These are phyloP conservation scores for Cucumis sativus DNA, from an alignment of 306 rosid genomes.

Conservation along the genomic window DNA sequence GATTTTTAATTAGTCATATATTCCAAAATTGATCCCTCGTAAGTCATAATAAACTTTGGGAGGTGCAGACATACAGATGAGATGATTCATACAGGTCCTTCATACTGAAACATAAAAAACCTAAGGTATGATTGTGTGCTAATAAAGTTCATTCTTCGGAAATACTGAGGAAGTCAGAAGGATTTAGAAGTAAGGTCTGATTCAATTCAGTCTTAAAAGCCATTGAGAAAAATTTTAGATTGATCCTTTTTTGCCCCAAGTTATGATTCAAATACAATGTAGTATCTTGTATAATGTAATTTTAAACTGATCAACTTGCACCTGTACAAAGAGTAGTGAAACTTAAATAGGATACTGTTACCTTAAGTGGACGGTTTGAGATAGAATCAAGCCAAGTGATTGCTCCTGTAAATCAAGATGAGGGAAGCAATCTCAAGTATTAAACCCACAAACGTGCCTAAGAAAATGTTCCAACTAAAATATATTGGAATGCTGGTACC, in stretches of 20 bases:
- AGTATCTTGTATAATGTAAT: too few relatives aligned
- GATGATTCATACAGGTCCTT: background rate
- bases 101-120: background rate
- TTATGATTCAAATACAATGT: background rate
- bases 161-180: background rate
- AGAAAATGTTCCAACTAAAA: conserved; percentile 4
- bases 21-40: background rate
- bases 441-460: conserved; percentile 12
- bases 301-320: background rate
- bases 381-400: conserved; percentile 91
- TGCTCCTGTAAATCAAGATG: conserved; percentile 39
- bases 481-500: conserved; percentile 28
- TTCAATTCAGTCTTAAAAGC: background rate
- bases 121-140: background rate
- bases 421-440: conserved; percentile 8
- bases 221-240: background rate
- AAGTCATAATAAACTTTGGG: background rate
- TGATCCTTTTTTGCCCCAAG: background rate
- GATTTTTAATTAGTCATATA: background rate
- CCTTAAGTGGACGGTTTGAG: conserved; percentile 85
- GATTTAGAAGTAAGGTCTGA: background rate
- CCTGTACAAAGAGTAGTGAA: background rate
- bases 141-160: background rate
- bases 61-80: background rate
- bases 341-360: conserved; percentile 13